Evolutionary conservation across 345 rosid species (phyloP).

Genomic region (Jatropha curcas): DNA sequence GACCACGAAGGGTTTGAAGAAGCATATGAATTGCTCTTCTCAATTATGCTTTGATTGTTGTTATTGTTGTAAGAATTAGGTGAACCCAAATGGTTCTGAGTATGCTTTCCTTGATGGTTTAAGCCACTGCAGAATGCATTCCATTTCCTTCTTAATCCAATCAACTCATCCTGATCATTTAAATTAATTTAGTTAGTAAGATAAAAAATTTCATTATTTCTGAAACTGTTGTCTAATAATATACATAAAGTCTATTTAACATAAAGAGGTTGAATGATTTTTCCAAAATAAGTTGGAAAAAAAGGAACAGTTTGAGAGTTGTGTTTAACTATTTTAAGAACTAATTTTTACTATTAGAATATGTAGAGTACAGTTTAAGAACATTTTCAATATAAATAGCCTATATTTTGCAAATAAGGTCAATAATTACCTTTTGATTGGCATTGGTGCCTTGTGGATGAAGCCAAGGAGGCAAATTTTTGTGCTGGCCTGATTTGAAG

Average conservation of each 20-base stretch:
- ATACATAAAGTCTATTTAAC: too few relatives aligned
- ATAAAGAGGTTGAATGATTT: too few relatives aligned
- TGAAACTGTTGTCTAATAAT: too few relatives aligned
- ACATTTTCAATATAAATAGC: too few relatives aligned
- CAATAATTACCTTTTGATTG: slow-evolving; percentile 49
- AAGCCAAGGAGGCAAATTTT: slow-evolving; percentile 68
- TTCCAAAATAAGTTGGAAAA: too few relatives aligned
- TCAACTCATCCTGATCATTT: slow-evolving; percentile 53
- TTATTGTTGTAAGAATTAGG: slow-evolving; percentile 16
- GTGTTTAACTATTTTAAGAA: too few relatives aligned
- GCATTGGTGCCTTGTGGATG: slow-evolving; percentile 44
- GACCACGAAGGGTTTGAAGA: slow-evolving; percentile 57
- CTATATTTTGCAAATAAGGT: too few relatives aligned
- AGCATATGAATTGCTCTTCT: slow-evolving; percentile 32
- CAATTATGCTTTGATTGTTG: slow-evolving; percentile 28
- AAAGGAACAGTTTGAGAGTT: too few relatives aligned
- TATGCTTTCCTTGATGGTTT: slow-evolving; percentile 43
- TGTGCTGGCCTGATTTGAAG: slow-evolving; percentile 50
- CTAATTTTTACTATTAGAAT: too few relatives aligned
- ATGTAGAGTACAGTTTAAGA: too few relatives aligned
- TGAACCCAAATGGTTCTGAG: slow-evolving; percentile 16
- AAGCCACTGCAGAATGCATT: slow-evolving; percentile 61
- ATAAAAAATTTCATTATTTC: too few relatives aligned
- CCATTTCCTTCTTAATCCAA: slow-evolving; percentile 69
- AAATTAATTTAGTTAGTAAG: too few relatives aligned